Evolutionary conservation across 495 filamentous ascomycete species (phyloP), one percentile per base, ranked within the genome.

Genomic region (Talaromyces ruber): DNA sequence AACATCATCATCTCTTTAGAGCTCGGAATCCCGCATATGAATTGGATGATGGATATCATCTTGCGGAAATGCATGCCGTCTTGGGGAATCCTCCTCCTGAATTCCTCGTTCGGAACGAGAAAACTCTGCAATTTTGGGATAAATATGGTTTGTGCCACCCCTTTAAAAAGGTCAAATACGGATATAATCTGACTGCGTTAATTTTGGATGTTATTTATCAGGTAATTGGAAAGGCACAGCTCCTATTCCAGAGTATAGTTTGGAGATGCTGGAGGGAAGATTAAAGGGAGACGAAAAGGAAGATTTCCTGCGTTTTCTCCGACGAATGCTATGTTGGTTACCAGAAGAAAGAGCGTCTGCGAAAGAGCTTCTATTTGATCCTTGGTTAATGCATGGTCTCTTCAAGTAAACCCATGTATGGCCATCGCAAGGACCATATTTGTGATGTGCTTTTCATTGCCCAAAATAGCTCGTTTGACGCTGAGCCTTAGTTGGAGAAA

Each of bases 311-410:
- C 47, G 63, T 0, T 71, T 80, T 55, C 71, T 79, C 59, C 61
- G 69, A 57, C 58, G 62, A 34, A 76, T 79, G 73, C 52, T 82
- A 47, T 70, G 72, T 60, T 81, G 79, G 78, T 60, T 67, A 12
- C 78, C 79, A 29, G 67, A 73, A 59, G 64, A 77, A n/a, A 66
- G 78, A 47, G 66, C 66, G 58, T 74, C 72, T 32, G 79, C 79
- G 18, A 72, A 70, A 61, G 68, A 76, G 60, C 64, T 81, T 51
- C 45, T 76, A 9, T 66, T 74, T n/a, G 71, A 81, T 63, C 67
- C 69, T 32, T 79, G 73, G 77, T 29, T 79, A 6, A 73, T 71
- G 68, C 64, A 64, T 45, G 68, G 64, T 37, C 64, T 70, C 16
- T 67, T 69, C 55, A 67, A 67, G 22, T 65, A 25, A 68, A 58